Conservation (phyloP, 768 basidiomycete genomes). For the Gloeopeniophorella convolvens region DNA sequence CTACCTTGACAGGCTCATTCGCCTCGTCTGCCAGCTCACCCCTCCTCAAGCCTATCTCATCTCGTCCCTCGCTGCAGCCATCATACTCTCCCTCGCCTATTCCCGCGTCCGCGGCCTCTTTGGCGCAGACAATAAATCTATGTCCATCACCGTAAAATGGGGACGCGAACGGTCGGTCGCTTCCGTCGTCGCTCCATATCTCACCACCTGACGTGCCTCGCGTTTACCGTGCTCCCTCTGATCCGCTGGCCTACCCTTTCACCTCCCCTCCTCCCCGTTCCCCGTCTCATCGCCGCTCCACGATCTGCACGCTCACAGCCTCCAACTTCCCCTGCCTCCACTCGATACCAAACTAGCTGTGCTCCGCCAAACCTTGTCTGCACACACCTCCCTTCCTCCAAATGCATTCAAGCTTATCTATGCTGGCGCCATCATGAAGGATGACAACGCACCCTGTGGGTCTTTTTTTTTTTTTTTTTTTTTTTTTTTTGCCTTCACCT, state of each 20-base stretch:
- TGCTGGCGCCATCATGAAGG: conserved; percentile 86
- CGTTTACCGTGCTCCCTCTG: conserved; percentile 7
- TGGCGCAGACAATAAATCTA: conserved; percentile 9
- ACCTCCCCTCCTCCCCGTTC: not conserved
- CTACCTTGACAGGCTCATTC: not conserved
- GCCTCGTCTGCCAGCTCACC: conserved; percentile 9
- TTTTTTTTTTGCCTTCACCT: not conserved
- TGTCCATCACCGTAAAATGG: conserved; percentile 38
- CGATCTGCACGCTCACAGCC: conserved; percentile 25
- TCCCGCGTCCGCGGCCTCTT: conserved; percentile 24
- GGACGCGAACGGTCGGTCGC: conserved; percentile 36
- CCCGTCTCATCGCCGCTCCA: conserved; percentile 3
- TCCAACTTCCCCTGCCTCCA: conserved; percentile 50
- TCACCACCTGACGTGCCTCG: conserved; percentile 6
- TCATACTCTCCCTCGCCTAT: conserved; percentile 27
- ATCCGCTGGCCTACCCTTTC: not conserved
- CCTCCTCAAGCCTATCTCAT: not conserved
- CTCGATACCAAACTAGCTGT: conserved; percentile 50
- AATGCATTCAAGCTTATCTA: conserved; percentile 81
- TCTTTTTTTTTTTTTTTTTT: conserved; percentile 21
- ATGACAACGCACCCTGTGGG: conserved; percentile 61
- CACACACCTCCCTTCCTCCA: conserved; percentile 65
- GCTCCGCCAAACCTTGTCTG: conserved; percentile 57
- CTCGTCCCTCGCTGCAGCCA: conserved; percentile 15
- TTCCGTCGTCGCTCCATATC: not conserved